Percentiles rank a stretch among this genome's conserved stretches.
These are phyloP conservation scores for Exobasidium rhododendri DNA, from an alignment of 1,284 basidiomycete species.

Conservation along the genomic window DNA sequence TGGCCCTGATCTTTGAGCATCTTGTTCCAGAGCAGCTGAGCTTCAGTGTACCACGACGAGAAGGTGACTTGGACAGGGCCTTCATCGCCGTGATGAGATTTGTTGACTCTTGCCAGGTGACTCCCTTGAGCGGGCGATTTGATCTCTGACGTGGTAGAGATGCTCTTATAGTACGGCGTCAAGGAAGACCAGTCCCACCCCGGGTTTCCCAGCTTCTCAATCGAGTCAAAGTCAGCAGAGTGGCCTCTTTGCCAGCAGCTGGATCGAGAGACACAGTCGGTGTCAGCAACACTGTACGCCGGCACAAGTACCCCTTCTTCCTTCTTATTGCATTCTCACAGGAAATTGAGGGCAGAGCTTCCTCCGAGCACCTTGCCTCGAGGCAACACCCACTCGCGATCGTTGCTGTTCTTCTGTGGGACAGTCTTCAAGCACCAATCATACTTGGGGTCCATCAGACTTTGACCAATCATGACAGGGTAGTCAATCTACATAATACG, in stretches of 20 bases:
- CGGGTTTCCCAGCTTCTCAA: constrained; percentile 30
- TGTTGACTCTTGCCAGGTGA: background rate
- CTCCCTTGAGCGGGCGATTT: background rate
- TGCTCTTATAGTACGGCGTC: constrained; percentile 24
- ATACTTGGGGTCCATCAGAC: constrained; percentile 6
- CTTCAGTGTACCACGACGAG: constrained; percentile 37
- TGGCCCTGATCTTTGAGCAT: constrained; percentile 31
- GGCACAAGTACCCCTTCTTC: too few relatives aligned
- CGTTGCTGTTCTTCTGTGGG: constrained; percentile 9
- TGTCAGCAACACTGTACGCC: too few relatives aligned
- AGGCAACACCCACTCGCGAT: constrained; percentile 8
- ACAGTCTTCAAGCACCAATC: constrained; percentile 14
- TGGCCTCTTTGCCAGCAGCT: constrained; percentile 37
- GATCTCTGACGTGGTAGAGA: constrained; percentile 14
- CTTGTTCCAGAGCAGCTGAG: constrained; percentile 35
- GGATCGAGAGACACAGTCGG: too few relatives aligned
- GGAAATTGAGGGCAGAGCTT: constrained; percentile 42
- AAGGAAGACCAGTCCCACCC: constrained; percentile 43
- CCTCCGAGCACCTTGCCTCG: constrained; percentile 41
- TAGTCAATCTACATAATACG: constrained; percentile 7
- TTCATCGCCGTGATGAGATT: background rate
- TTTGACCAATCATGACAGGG: constrained; percentile 3
- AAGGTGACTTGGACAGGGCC: constrained; percentile 16
- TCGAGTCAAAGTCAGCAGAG: constrained; percentile 37
- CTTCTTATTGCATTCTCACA: constrained; percentile 21